phyloP scores from a whole-genome alignment of 139 green algal species.

The Astrephomene gubernaculifera region DNA sequence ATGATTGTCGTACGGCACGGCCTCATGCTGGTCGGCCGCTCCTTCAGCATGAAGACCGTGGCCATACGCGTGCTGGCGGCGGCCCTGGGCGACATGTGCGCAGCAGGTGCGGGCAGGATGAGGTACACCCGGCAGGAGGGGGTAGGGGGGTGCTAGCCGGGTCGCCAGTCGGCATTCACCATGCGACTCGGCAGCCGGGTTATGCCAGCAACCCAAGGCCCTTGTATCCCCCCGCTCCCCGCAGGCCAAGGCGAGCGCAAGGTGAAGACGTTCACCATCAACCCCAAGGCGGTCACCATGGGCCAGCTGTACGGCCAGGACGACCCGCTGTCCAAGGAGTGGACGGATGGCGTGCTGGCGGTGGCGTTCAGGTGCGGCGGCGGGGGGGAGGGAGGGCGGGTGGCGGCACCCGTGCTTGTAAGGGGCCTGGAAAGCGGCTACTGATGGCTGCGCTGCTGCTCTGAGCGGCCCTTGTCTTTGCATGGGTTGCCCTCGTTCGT shows the following conservation, averaged over 20 bases:
- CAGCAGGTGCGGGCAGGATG: constrained; percentile 34
- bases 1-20: constrained; percentile 86
- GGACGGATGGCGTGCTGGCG: constrained; percentile 82
- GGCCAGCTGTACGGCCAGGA: constrained; percentile 79
- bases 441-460: too few species aligned
- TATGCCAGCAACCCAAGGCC: too few species aligned
- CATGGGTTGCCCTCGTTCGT: too few species aligned
- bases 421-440: not conserved
- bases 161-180: too few species aligned
- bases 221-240: too few species aligned
- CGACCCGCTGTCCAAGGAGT: constrained; percentile 69
- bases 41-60: constrained; percentile 78
- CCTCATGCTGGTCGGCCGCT: constrained; percentile 81
- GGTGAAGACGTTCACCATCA: constrained; percentile 71
- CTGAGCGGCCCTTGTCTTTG: too few species aligned
- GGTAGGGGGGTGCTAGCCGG: too few species aligned
- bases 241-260: constrained; percentile 54
- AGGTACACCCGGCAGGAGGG: too few species aligned
- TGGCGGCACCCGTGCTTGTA: constrained; percentile 73
- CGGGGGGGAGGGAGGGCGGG: constrained; percentile 85
- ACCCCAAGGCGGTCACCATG: constrained; percentile 85
- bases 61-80: constrained; percentile 67
- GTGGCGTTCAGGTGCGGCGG: constrained; percentile 75
- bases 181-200: too few species aligned
- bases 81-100: constrained; percentile 60